These are phyloP conservation scores for Tuber aestivum DNA, from an alignment of 495 filamentous ascomycete species.

Conservation along the genomic window DNA sequence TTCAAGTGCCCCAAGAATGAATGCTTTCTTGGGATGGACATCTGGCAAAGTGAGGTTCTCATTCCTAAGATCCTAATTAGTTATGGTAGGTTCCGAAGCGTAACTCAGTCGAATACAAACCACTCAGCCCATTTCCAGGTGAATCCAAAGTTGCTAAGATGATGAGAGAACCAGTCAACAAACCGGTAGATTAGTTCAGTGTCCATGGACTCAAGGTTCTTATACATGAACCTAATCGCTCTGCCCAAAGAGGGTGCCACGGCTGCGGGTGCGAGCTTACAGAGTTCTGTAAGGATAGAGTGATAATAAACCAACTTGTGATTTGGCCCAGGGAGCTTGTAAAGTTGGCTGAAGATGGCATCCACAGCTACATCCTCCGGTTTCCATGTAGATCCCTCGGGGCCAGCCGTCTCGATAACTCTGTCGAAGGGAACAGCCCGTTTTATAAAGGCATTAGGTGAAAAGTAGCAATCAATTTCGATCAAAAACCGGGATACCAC, in stretches of 20 bases:
- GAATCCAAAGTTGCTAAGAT: constrained; percentile 97
- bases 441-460: constrained; percentile 80
- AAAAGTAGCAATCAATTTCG: constrained; percentile 91
- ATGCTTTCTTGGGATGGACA: constrained; percentile 82
- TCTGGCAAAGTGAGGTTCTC: constrained; percentile 73
- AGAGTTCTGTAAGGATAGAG: constrained; percentile 84
- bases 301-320: constrained; percentile 98
- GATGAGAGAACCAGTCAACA: constrained; percentile 96
- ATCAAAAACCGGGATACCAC: constrained; percentile 81
- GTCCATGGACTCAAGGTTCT: constrained; percentile 72
- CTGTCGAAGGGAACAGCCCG: constrained; percentile 86
- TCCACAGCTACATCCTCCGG: constrained; percentile 96
- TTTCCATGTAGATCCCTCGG: constrained; percentile 79
- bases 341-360: constrained; percentile 90
- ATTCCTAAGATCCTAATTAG: constrained; percentile 40
- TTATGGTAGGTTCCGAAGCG: background rate
- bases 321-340: constrained; percentile 76
- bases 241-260: constrained; percentile 92
- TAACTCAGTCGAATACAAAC: constrained; percentile 40
- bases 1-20: constrained; percentile 82
- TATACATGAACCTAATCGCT: constrained; percentile 87
- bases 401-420: constrained; percentile 64
- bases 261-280: constrained; percentile 89
- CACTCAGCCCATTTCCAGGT: constrained; percentile 99
- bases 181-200: constrained; percentile 81